Base-by-base conservation (phyloP, 2,329 filamentous ascomycete species). In the Pseudogymnoascus sp. region DNA sequence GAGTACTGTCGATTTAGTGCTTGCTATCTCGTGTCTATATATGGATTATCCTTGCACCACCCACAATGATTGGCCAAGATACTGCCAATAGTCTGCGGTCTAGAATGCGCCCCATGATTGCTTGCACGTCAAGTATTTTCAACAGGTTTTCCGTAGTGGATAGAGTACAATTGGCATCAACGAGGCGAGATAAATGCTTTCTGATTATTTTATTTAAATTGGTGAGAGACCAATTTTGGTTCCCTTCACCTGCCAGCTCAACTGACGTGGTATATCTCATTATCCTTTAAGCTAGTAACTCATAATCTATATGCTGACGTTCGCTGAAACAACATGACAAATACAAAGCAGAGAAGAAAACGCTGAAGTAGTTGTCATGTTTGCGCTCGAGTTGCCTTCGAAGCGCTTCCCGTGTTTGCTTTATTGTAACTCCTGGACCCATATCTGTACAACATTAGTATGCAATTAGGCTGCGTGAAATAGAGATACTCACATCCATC, bases 401-500 rank as follows among this genome's bases (percentile, higher is more conserved):
- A 35, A 35, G 27, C 48, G 29, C 48, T 7, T 35, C 15, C 15
- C 48, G 48, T 17, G 29, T 55, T 55, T 55, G 48, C 48, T 55
- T 33, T 55, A 55, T 55, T 29, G 17, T 15, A 55, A 55, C 29
- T 55, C 48, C 25, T 55, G 48, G 25, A 55, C 48, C 48, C 48
- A 55, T 55, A 55, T 55, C 48, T 55, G 48, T 33, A 55, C 9
- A 29, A 35, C 48, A 55, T 55, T 55, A 55, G 48, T 35, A 55
- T 31, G 25, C n/a, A 33, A 55, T n/a, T 21, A 31, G 31, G 48
- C 29, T 31, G 5, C 4, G 12, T 33, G 29, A 21, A 21, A 55
- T n/a, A 5, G 5, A 33, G 35, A 63, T 65, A 80, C 90, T 83
- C 75, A 97, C 91, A 85, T 97, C 94, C 85, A 97, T 86, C 82